phyloP scores from a whole-genome alignment of 257 asterid species.

The Forsythia suspensa region DNA sequence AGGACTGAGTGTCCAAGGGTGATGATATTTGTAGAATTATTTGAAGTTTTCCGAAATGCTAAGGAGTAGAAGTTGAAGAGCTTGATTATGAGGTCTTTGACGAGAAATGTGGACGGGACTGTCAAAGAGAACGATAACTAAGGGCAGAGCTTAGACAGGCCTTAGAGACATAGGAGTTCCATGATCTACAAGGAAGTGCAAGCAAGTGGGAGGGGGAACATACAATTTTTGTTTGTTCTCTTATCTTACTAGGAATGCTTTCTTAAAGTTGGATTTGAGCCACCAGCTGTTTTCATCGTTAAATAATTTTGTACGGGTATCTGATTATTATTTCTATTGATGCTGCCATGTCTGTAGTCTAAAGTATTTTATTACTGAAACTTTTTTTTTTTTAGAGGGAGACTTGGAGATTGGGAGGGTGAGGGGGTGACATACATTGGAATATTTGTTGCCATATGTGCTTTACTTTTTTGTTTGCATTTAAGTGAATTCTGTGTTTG shows the following conservation, averaged over 20 bases:
- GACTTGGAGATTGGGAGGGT: not conserved
- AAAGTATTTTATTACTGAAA: not conserved
- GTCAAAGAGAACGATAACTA: not conserved
- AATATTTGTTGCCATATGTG: conserved; percentile 10
- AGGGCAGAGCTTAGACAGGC: not conserved
- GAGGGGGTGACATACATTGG: conserved; percentile 1
- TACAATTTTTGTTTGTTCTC: not conserved
- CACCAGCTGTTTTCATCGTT: not conserved
- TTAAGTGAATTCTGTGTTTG: conserved; percentile 15
- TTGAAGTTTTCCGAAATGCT: not conserved
- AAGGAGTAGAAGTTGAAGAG: not conserved
- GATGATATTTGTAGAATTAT: not conserved
- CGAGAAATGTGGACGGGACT: not conserved
- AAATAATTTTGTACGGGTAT: not conserved
- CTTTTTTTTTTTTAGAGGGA: not conserved
- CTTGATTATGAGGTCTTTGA: not conserved
- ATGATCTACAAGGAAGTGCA: not conserved
- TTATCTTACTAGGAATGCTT: not conserved
- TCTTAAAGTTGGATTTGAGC: not conserved
- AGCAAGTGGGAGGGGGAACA: not conserved
- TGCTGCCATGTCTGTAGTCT: not conserved
- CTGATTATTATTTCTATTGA: not conserved
- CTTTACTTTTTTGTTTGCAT: conserved; percentile 14
- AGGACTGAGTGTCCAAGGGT: not conserved
- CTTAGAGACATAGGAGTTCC: not conserved